These are phyloP conservation scores for Talaromyces stipitatus DNA, from an alignment of 495 filamentous ascomycete species.

Conservation along the genomic window DNA sequence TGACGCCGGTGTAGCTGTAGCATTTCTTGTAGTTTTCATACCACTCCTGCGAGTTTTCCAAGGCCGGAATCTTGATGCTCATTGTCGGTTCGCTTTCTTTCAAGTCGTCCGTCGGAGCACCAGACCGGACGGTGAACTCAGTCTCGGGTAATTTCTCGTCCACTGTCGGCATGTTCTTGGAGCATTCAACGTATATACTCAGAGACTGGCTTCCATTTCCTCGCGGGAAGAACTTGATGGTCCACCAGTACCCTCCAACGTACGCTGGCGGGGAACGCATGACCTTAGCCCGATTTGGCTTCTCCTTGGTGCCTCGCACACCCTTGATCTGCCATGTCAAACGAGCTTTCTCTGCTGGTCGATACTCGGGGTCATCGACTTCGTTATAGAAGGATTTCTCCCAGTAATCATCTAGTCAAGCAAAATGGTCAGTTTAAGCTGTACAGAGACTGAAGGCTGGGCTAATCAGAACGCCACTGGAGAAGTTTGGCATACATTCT, in stretches of 20 bases:
- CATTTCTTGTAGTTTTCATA: conserved; percentile 24
- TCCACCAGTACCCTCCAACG: conserved; percentile 60
- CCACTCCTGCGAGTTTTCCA: conserved; percentile 23
- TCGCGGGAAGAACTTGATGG: conserved; percentile 61
- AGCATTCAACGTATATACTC: conserved; percentile 59
- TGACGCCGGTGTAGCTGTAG: conserved; percentile 14
- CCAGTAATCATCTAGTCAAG: conserved; percentile 46
- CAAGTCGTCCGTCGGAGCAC: conserved; percentile 21
- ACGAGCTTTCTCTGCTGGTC: conserved; percentile 41
- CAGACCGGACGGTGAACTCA: conserved; percentile 30
- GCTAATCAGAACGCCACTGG: too few species aligned
- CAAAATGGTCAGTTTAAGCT: not conserved
- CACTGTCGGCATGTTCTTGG: conserved; percentile 32
- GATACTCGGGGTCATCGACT: conserved; percentile 54
- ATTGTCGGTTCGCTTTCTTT: conserved; percentile 22
- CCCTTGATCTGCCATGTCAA: conserved; percentile 54
- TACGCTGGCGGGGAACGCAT: conserved; percentile 53
- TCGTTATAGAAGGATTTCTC: conserved; percentile 48
- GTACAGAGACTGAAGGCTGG: not conserved
- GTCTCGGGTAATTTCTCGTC: conserved; percentile 31
- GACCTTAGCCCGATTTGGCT: conserved; percentile 49
- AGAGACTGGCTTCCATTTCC: conserved; percentile 56
- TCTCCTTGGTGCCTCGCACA: conserved; percentile 54
- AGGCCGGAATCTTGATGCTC: conserved; percentile 19
- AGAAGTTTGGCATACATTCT: conserved; percentile 36